Conservation (phyloP, 345 rosid genomes). For the Pistacia integerrima region DNA sequence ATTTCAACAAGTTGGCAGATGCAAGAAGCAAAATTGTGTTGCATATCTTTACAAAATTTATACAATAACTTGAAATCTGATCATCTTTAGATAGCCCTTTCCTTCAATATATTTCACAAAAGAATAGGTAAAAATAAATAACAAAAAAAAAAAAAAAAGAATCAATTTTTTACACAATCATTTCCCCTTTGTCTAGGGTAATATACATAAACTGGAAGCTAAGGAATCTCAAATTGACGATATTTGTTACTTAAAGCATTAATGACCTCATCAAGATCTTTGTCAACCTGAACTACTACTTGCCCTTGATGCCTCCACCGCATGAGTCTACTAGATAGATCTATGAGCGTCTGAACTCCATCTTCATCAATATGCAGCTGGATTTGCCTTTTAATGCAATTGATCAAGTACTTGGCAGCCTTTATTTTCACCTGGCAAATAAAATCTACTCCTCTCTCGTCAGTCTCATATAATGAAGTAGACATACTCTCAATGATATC, state of each 20-base stretch:
- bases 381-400: slow-evolving; percentile 55
- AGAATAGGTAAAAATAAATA: not conserved
- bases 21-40: not conserved
- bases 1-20: not conserved
- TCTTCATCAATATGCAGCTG: slow-evolving; percentile 37
- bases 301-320: slow-evolving; percentile 59
- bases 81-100: not conserved
- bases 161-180: not conserved
- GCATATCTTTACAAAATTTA: not conserved
- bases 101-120: not conserved
- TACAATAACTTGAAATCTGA: not conserved
- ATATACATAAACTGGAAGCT: not conserved
- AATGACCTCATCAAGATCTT: slow-evolving; percentile 47
- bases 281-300: slow-evolving; percentile 32
- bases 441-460: slow-evolving; percentile 42
- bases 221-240: slow-evolving; percentile 18
- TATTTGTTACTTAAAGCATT: slow-evolving; percentile 32
- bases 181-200: not conserved
- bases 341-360: slow-evolving; percentile 41
- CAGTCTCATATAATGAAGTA: slow-evolving; percentile 49
- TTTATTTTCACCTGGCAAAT: slow-evolving; percentile 54
- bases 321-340: slow-evolving; percentile 52
- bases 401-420: slow-evolving; percentile 53
- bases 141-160: not conserved
- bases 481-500: slow-evolving; percentile 59